Conservation (phyloP, 371 early-diverging fungal genomes). For the Funneliformis caledonium region DNA sequence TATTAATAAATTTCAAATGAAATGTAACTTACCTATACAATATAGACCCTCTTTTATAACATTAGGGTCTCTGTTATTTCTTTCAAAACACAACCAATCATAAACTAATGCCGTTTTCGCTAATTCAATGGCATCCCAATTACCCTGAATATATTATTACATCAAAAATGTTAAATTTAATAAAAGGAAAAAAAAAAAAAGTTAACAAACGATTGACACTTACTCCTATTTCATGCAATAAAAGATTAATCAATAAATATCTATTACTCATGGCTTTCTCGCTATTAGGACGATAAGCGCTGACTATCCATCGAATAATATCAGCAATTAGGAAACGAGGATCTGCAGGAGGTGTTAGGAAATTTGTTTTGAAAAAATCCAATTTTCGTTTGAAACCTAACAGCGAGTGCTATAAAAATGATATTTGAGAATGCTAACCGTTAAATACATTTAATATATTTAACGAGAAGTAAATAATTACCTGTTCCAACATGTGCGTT, state of each 20-base stretch:
- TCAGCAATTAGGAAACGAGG: neutral
- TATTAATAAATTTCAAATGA: neutral
- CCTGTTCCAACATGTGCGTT: neutral
- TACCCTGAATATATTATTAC: neutral
- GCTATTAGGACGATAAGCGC: neutral
- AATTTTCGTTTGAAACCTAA: neutral
- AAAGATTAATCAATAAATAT: conserved; percentile 4
- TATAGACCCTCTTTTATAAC: neutral
- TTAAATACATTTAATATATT: neutral
- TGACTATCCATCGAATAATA: conserved; percentile 14
- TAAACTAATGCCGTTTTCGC: neutral
- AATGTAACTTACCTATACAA: neutral
- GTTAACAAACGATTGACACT: neutral
- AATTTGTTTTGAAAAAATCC: neutral
- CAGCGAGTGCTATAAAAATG: conserved; percentile 1
- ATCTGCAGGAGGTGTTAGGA: neutral
- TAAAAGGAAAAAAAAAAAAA: neutral
- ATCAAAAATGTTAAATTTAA: neutral
- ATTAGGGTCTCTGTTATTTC: neutral
- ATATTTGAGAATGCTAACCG: neutral
- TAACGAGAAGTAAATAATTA: neutral
- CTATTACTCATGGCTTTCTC: neutral
- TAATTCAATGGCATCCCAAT: neutral
- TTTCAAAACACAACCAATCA: conserved; percentile 26
- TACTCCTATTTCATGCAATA: neutral